Evolutionary conservation across 2,329 filamentous ascomycete species (phyloP).

Genomic region (Claviceps sp.): DNA sequence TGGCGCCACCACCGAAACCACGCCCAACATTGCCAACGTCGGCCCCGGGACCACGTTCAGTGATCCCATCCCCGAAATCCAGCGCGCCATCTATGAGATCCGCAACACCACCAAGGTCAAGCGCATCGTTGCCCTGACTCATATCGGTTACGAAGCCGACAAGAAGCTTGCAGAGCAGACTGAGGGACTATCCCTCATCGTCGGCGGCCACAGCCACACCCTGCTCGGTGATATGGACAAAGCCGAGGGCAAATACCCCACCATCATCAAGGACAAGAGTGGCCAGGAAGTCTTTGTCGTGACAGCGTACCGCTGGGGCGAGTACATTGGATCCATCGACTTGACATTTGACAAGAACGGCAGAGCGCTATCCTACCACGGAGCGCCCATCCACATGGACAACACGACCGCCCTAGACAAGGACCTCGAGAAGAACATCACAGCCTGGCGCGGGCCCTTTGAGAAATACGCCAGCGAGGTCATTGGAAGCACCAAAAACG

Average conservation of each 20-base stretch:
- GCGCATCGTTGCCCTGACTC: conserved; percentile 51
- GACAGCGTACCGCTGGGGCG: conserved; percentile 54
- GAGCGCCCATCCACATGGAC: conserved; percentile 49
- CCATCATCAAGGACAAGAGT: conserved; percentile 44
- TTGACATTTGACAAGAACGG: conserved; percentile 48
- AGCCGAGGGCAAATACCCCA: conserved; percentile 48
- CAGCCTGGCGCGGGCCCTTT: conserved; percentile 46
- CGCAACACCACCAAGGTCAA: conserved; percentile 47
- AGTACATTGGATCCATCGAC: conserved; percentile 55
- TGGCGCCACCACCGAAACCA: conserved; percentile 33
- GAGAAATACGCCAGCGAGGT: conserved; percentile 40
- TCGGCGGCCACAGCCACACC: conserved; percentile 49
- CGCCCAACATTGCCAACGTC: conserved; percentile 41
- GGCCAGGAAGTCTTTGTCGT: conserved; percentile 57
- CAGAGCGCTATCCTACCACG: conserved; percentile 48
- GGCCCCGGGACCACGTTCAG: conserved; percentile 44
- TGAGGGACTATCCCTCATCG: conserved; percentile 52
- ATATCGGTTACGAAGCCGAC: conserved; percentile 54
- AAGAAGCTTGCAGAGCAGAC: conserved; percentile 45
- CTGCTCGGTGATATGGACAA: conserved; percentile 45
- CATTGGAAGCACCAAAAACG: conserved; percentile 27
- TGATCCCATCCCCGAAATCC: conserved; percentile 43
- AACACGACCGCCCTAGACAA: conserved; percentile 45
- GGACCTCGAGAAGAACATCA: conserved; percentile 42
- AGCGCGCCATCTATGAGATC: conserved; percentile 49